Conservation (phyloP, 148 eudicot genomes). For the Euryodendron excelsum region DNA sequence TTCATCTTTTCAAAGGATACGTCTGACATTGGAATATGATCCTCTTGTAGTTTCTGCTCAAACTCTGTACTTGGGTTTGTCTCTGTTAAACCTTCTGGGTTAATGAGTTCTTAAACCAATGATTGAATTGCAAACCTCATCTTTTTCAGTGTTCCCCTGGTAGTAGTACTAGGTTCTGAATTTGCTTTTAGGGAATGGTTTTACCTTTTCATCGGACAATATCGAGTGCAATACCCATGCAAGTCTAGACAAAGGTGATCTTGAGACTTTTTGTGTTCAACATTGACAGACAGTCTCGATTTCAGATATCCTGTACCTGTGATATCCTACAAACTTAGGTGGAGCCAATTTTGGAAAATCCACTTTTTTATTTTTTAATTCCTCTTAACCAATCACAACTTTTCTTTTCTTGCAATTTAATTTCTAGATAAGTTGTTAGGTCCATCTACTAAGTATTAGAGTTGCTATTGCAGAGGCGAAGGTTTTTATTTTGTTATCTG, state of each 20-base stretch:
- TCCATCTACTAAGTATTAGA: too few species aligned
- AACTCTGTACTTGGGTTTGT: background rate
- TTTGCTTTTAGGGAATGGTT: background rate
- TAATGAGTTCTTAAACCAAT: slow-evolving; percentile 13
- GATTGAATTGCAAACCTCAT: background rate
- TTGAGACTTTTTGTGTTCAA: background rate
- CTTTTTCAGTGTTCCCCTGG: background rate
- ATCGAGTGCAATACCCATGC: background rate
- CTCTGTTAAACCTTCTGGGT: background rate
- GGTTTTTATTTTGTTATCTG: background rate
- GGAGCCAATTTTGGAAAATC: too few species aligned
- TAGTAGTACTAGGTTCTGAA: background rate
- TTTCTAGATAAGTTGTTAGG: too few species aligned
- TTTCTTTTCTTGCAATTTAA: too few species aligned
- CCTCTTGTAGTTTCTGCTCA: background rate
- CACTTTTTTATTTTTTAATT: too few species aligned
- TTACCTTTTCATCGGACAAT: background rate
- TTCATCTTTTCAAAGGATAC: background rate
- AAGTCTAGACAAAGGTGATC: background rate
- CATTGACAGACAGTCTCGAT: background rate
- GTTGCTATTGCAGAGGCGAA: too few species aligned
- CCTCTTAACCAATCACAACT: too few species aligned
- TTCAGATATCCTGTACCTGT: too few species aligned
- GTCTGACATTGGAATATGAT: background rate
- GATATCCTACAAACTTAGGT: too few species aligned